Base-by-base conservation (phyloP, 2,329 filamentous ascomycete species). In the Pyrenophora teres region DNA sequence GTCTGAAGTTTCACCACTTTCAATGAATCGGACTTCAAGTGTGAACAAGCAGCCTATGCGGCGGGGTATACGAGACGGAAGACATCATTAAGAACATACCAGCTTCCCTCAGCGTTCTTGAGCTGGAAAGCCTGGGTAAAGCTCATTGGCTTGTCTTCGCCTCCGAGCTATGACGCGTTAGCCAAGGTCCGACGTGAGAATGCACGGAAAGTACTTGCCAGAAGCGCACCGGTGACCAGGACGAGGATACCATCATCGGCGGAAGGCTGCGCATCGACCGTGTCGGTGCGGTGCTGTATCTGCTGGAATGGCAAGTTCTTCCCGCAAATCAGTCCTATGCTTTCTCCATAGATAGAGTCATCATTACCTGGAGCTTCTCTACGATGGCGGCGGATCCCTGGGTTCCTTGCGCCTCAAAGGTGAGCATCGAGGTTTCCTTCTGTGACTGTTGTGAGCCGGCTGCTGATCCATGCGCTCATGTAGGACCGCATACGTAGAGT, bases 51-150 rank as follows among this genome's bases (percentile, higher is more conserved):
- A 27, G 42, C 50, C 58, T 73, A 74, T 53, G 69, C 65, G 52
- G 71, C 77, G 39, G 77, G 74, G 77, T 89, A 93, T 64, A 96
- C 84, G 57, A 97, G 84, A 78, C 90, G 90, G 86, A 97, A 97
- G 74, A 97, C 79, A 76, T 97, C 93, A 81, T 97, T 97, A 80
- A 87, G 87, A 73, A 97, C 89, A 75, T 85, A 97, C 77, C 82
- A 86, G 65, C 86, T 87, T 43, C 68, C 62, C 48, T 91, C 88
- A 50, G 92, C 89, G 55, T 85, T 87, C 61, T 85, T 76, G 57
- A 97, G 87, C 76, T 95, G 89, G 84, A 97, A 97, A 50, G 84
- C 79, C 79, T 97, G 92, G 50, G 87, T 87, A 79, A 92, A 99
- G 83, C 85, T 92, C 88, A 97, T 94, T 38, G 91, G 90, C 69